Evolutionary conservation across 495 filamentous ascomycete genomes (phyloP).

Genomic region (Hypoxylon perforatum): DNA sequence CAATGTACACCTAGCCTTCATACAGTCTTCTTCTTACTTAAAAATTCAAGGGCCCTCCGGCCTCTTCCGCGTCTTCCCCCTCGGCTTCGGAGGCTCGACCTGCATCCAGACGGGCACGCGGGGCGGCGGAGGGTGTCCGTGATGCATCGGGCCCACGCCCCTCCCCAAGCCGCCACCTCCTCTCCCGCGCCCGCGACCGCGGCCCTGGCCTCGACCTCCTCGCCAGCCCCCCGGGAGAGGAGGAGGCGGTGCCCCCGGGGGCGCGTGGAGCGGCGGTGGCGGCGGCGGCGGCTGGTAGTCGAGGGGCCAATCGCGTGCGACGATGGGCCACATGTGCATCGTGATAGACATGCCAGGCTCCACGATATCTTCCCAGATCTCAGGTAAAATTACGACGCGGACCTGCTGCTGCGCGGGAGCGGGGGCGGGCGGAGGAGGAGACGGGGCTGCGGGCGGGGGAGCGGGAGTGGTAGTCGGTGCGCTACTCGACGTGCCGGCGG

Average conservation of each 20-base stretch:
- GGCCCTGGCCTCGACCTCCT: conserved; percentile 21
- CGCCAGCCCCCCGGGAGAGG: background rate
- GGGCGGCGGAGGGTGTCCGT: background rate
- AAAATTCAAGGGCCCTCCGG: conserved; percentile 12
- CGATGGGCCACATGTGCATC: conserved; percentile 82
- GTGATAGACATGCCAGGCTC: conserved; percentile 76
- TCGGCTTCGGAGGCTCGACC: conserved; percentile 16
- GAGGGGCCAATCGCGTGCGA: conserved; percentile 55
- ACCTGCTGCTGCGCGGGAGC: conserved; percentile 32
- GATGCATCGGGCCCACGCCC: background rate
- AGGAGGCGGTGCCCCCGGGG: background rate
- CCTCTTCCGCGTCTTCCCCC: conserved; percentile 33
- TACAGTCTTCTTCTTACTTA: no score
- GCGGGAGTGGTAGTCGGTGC: no score
- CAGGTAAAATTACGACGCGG: conserved; percentile 61
- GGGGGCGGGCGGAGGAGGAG: conserved; percentile 11
- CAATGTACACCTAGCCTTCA: no score
- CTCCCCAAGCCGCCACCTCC: conserved; percentile 12
- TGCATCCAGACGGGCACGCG: conserved; percentile 3
- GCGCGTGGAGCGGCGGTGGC: conserved; percentile 7
- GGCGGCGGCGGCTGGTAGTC: conserved; percentile 24
- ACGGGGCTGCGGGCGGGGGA: conserved; percentile 20
- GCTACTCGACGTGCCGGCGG: no score
- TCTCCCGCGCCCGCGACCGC: conserved; percentile 1
- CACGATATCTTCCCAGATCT: conserved; percentile 63